Conservation (phyloP, 2,329 filamentous ascomycete genomes). For the Venturia nashicola region DNA sequence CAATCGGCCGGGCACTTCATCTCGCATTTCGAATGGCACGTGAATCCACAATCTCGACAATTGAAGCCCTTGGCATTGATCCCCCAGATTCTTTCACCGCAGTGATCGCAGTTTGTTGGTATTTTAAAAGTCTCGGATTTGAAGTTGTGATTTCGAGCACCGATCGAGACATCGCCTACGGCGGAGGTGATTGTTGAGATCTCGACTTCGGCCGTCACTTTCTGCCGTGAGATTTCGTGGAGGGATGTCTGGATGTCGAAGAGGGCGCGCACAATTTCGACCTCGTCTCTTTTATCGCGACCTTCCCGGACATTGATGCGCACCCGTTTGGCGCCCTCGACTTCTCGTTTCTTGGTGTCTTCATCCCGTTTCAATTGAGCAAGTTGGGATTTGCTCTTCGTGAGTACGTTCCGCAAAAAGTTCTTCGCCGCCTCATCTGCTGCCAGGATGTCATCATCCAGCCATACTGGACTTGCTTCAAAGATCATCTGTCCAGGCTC, state of each 20-base stretch:
- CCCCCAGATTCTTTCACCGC: constrained; percentile 94
- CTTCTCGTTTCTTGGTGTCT: constrained; percentile 75
- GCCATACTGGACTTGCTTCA: constrained; percentile 92
- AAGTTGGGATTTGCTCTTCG: constrained; percentile 77
- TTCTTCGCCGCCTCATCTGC: constrained; percentile 79
- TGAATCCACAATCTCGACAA: constrained; percentile 93
- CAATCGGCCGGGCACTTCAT: constrained; percentile 97
- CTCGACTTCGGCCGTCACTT: constrained; percentile 83
- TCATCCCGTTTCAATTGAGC: constrained; percentile 70
- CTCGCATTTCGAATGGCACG: constrained; percentile 96
- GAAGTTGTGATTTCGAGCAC: constrained; percentile 93
- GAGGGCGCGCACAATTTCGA: constrained; percentile 69
- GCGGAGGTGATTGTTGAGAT: constrained; percentile 82
- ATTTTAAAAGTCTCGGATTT: constrained; percentile 99
- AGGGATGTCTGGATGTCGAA: constrained; percentile 76
- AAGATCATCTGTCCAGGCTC: constrained; percentile 79
- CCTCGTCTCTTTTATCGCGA: constrained; percentile 78
- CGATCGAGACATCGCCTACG: constrained; percentile 84
- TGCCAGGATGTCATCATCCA: constrained; percentile 80
- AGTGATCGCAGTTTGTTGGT: constrained; percentile 94
- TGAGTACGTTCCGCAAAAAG: constrained; percentile 80
- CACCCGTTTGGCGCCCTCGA: constrained; percentile 61
- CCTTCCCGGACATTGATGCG: constrained; percentile 71
- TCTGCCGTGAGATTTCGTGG: constrained; percentile 71
- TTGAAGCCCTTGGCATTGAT: constrained; percentile 93